These are phyloP conservation scores for Saksenaea vasiformis DNA, from an alignment of 371 early-diverging fungal species.

Conservation along the genomic window DNA sequence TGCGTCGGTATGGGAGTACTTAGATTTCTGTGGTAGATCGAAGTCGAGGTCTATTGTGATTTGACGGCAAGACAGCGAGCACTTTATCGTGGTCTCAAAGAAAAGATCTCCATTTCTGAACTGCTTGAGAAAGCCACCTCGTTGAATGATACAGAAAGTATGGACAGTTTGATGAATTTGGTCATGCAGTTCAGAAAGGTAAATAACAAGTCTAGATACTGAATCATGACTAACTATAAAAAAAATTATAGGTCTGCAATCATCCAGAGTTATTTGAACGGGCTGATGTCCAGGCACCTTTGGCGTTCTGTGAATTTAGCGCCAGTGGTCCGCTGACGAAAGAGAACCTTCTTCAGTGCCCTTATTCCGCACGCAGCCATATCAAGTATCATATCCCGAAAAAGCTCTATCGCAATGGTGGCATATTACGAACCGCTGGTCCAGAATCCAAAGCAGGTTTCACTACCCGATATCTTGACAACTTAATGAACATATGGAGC, in stretches of 20 bases:
- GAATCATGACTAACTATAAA: not conserved
- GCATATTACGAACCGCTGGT: constrained; percentile 44
- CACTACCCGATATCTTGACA: constrained; percentile 51
- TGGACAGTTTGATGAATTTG: constrained; percentile 89
- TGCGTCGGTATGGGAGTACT: not conserved
- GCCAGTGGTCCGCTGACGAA: constrained; percentile 65
- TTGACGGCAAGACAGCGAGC: constrained; percentile 84
- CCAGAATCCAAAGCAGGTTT: constrained; percentile 56
- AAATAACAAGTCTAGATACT: not conserved
- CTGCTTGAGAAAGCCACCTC: constrained; percentile 75
- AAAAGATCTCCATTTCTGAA: constrained; percentile 84
- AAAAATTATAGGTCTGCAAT: constrained; percentile 74
- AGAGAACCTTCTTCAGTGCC: constrained; percentile 57
- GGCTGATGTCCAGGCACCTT: constrained; percentile 79
- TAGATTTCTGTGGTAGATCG: constrained; percentile 50
- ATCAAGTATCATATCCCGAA: constrained; percentile 71
- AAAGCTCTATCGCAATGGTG: constrained; percentile 69
- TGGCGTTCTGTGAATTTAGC: constrained; percentile 64
- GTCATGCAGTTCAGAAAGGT: constrained; percentile 98
- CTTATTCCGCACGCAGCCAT: constrained; percentile 65
- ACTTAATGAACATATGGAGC: constrained; percentile 62
- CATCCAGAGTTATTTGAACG: constrained; percentile 99
- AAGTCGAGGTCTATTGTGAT: constrained; percentile 83
- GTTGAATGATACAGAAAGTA: constrained; percentile 60
- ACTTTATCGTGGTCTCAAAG: constrained; percentile 76